Conservation (phyloP, 495 filamentous ascomycete species). For the Penicillium riverlandense region DNA sequence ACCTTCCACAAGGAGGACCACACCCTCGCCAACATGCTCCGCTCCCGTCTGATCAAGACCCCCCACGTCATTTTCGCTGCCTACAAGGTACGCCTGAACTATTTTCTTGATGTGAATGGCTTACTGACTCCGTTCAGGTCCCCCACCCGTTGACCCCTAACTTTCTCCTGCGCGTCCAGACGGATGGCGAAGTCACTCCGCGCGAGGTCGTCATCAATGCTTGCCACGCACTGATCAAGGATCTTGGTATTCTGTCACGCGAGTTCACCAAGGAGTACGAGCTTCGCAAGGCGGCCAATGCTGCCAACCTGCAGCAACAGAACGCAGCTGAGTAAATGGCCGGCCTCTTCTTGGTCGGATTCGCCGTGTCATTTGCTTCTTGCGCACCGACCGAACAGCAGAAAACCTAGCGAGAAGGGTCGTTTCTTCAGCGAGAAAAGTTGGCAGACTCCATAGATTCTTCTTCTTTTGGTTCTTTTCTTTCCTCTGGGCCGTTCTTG, state of each 20-base stretch:
- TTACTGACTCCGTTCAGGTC: slow-evolving; percentile 35
- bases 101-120: too few species aligned
- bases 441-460: too few species aligned
- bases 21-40: slow-evolving; percentile 85
- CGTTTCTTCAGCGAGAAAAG: too few species aligned
- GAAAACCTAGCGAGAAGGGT: too few species aligned
- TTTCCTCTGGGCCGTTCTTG: too few species aligned
- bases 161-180: slow-evolving; percentile 85
- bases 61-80: slow-evolving; percentile 76
- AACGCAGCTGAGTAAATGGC: slow-evolving; percentile 21
- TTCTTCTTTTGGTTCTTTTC: too few species aligned
- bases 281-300: slow-evolving; percentile 79
- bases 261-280: slow-evolving; percentile 96
- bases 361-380: too few species aligned
- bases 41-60: slow-evolving; percentile 69
- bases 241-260: slow-evolving; percentile 66
- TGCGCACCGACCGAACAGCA: too few species aligned
- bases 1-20: slow-evolving; percentile 96
- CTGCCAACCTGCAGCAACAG: slow-evolving; percentile 35
- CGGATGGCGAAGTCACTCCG: slow-evolving; percentile 78
- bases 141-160: slow-evolving; percentile 81
- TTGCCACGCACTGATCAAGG: slow-evolving; percentile 70
- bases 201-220: slow-evolving; percentile 75
- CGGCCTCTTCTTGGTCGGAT: neutral
- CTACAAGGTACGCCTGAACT: slow-evolving; percentile 59